Conservation (phyloP, 2,329 filamentous ascomycete species). For the Neofusicoccum parvum region DNA sequence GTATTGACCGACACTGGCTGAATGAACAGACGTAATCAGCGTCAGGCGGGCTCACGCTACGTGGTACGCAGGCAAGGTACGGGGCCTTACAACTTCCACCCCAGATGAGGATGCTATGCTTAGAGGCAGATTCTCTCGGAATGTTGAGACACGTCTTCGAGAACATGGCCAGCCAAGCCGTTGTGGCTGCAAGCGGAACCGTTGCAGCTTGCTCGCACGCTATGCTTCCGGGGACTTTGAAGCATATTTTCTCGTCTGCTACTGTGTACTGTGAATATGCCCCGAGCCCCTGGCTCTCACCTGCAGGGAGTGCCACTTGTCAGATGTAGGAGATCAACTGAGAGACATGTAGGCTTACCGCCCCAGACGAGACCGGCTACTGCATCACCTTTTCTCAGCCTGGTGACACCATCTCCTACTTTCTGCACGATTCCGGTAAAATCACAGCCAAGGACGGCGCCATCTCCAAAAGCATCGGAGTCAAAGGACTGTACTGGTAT, state of each 20-base stretch:
- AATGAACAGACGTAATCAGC: constrained; percentile 26
- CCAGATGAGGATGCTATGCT: constrained; percentile 44
- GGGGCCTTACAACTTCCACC: constrained; percentile 46
- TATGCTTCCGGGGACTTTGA: constrained; percentile 39
- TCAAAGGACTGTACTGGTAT: constrained; percentile 28
- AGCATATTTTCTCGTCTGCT: constrained; percentile 46
- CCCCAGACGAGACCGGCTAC: constrained; percentile 38
- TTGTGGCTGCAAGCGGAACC: constrained; percentile 43
- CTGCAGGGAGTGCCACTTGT: constrained; percentile 1
- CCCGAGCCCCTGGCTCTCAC: constrained; percentile 38
- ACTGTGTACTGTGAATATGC: constrained; percentile 45
- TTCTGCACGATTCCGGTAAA: constrained; percentile 41
- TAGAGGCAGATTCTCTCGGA: constrained; percentile 22
- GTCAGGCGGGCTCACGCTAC: background rate
- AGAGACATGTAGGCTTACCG: constrained; percentile 30
- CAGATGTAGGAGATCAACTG: background rate
- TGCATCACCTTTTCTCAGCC: constrained; percentile 28
- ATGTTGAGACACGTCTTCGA: constrained; percentile 43
- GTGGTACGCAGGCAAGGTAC: no score
- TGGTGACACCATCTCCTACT: constrained; percentile 35
- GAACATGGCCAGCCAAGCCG: constrained; percentile 45
- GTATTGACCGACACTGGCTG: constrained; percentile 42
- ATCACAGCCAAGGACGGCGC: constrained; percentile 42
- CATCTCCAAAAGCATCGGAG: constrained; percentile 40
- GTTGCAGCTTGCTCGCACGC: constrained; percentile 39